Evolutionary conservation across 345 rosid species (phyloP), one percentile per base, ranked within the genome.

Genomic region (Orychophragmus violaceus): DNA sequence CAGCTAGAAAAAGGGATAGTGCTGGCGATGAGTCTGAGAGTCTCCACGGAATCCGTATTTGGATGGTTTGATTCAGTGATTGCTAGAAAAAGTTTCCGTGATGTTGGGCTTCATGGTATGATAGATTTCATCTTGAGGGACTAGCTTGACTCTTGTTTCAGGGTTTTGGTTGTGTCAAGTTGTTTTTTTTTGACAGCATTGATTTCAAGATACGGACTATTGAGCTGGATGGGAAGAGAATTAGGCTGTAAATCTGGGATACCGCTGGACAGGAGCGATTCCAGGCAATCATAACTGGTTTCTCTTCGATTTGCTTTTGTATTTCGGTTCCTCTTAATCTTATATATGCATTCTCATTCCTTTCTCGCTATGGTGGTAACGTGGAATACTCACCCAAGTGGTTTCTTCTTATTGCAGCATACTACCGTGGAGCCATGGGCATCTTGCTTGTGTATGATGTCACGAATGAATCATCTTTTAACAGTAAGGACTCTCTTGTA

Each of bases 371-470:
- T 62, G 41, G 28, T 41, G 30, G 17, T 19, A 66, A 56, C 5
- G 30, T 36, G 42, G 27, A 16, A 42, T 19, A 4, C 7, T 32
- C 25, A 8, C 16, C 29, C 30, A 12, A 59, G 6, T 28, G 19
- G 55, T 14, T 52, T 77, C 27, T 14, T 28, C 59, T 42, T 71
- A 64, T 27, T 78, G 81, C 92, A 93, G 98, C 98, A 59, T 93
- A 93, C 77, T 93, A 93, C 75, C 91, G 98, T 33, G 98, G 98
- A 74, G 98, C 97, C 62, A 93, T 93, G 98, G 98, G 98, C 9
- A 93, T 93, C 59, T 84, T 93, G 82, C 94, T 93, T 11, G 97
- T 93, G 22, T 92, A 92, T 74, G n/a, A n/a, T n/a, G n/a, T n/a
- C n/a, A n/a, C n/a, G 3, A 97, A 93, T 64, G 98, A 93, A 75